phyloP scores from a whole-genome alignment of 2,329 filamentous ascomycete genomes.

The Hypoxylon sp. region DNA sequence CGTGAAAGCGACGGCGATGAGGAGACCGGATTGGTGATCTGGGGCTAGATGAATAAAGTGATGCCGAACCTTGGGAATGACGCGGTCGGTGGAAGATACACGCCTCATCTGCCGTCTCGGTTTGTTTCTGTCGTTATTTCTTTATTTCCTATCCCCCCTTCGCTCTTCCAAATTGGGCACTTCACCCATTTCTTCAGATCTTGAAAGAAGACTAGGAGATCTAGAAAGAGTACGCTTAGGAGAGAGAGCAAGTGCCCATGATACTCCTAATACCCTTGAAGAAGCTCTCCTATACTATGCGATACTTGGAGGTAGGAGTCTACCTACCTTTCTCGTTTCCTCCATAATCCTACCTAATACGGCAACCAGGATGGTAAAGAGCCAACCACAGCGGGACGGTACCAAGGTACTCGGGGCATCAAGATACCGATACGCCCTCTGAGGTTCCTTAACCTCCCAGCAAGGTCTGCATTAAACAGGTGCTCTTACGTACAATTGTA shows the following conservation, averaged over 20 bases:
- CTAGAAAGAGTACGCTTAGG: slow-evolving; percentile 3
- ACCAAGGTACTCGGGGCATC: slow-evolving; percentile 17
- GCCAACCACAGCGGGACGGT: slow-evolving; percentile 30
- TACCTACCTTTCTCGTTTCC: slow-evolving; percentile 19
- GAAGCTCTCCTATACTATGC: slow-evolving; percentile 3
- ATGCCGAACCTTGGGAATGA: slow-evolving; percentile 38
- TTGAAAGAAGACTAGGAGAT: slow-evolving; percentile 6
- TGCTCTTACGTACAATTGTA: slow-evolving; percentile 42
- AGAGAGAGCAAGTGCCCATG: slow-evolving; percentile 17
- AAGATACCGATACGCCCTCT: slow-evolving; percentile 27
- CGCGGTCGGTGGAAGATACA: slow-evolving; percentile 37
- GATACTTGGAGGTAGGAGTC: slow-evolving; percentile 14
- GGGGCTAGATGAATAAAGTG: slow-evolving; percentile 29
- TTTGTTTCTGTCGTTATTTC: slow-evolving; percentile 34
- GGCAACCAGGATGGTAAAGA: slow-evolving; percentile 20
- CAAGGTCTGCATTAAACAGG: slow-evolving; percentile 36
- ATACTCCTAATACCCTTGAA: neutral
- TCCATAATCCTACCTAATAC: slow-evolving; percentile 21
- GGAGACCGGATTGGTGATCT: slow-evolving; percentile 35
- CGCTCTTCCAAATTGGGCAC: slow-evolving; percentile 28
- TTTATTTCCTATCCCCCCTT: slow-evolving; percentile 30
- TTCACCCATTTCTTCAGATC: slow-evolving; percentile 14
- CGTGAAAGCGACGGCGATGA: slow-evolving; percentile 27
- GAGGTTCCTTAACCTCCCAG: slow-evolving; percentile 22
- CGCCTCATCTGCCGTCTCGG: slow-evolving; percentile 41